Base-by-base conservation (phyloP, 768 basidiomycete genomes). In the Leccinum imitatum region DNA sequence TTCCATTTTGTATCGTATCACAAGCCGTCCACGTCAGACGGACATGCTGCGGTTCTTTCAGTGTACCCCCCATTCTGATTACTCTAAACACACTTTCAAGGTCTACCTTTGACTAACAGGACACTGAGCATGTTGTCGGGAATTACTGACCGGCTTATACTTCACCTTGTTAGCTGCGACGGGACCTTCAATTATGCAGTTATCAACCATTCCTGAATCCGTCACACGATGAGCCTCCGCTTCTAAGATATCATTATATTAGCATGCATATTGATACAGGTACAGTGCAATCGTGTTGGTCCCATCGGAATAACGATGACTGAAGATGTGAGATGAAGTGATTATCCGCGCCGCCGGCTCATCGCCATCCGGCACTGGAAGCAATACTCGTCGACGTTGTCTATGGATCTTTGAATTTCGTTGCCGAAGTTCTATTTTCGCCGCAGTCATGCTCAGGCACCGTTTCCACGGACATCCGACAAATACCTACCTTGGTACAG, bases 331-430 rank as follows among this genome's bases (percentile, higher is more conserved):
- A 54, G 19, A 41, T 33, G 59, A 57, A 23, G 25, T 13, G 15
- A 46, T 56, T 37, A 53, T 73, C 59, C 63, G 23, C 56, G 69
- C 52, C 67, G 70, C 17, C 75, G 76, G 30, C 73, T 76, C 48
- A 78, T 78, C 10, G 87, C 87, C 58, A 85, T 82, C 39, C 85
- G 82, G 71, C 89, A 91, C 50, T 83, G 82, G 66, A 81, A 85
- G 71, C 89, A 91, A 60, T 77, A 86, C 55, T 90, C 87, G 66
- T 90, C 82, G 65, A 90, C 87, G 46, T 76, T 78, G 74, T 91
- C 89, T 60, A 89, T 71, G 67, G 87, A 84, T 60, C 81, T 79
- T 68, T 91, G 84, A 58, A 91, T 80, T 60, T 91, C 89, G 2
- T 77, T 69, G 6, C 85, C 89, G 71, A 81, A 91, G 66, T 83